These are phyloP conservation scores for Suhomyces anneliseae DNA, from an alignment of 1,139 yeast genomes.

Conservation along the genomic window DNA sequence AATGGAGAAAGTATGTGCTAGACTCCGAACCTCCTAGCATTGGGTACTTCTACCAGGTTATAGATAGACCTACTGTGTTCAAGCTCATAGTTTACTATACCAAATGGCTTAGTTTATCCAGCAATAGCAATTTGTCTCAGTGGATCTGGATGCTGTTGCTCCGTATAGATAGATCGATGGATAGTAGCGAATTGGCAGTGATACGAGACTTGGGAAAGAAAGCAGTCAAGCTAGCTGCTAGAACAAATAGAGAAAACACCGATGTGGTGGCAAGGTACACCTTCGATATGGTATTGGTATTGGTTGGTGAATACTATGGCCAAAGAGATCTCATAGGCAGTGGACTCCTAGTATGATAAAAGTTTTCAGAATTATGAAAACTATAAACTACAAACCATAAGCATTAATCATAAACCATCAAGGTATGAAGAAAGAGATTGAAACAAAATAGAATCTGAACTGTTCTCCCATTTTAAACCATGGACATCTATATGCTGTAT, in stretches of 20 bases:
- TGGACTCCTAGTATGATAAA: not conserved
- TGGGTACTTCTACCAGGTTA: constrained; percentile 17
- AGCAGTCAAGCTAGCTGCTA: constrained; percentile 30
- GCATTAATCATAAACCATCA: no score
- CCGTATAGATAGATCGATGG: constrained; percentile 36
- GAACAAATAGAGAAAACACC: constrained; percentile 11
- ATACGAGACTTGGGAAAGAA: constrained; percentile 42
- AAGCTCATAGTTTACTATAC: constrained; percentile 38
- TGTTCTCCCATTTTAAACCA: no score
- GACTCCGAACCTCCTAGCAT: constrained; percentile 31
- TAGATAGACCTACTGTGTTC: constrained; percentile 37
- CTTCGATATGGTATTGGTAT: constrained; percentile 31
- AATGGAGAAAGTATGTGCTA: constrained; percentile 35
- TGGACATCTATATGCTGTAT: no score
- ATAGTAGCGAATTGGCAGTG: constrained; percentile 34
- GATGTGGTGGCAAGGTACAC: constrained; percentile 24
- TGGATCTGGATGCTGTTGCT: constrained; percentile 43
- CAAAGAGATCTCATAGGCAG: constrained; percentile 33
- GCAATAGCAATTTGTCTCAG: constrained; percentile 29
- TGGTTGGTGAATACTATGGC: constrained; percentile 38
- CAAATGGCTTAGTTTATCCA: constrained; percentile 38
- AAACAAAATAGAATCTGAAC: no score
- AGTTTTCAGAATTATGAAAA: not conserved
- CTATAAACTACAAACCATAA: no score
- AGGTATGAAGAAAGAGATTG: no score